Evolutionary conservation across 768 basidiomycete species (phyloP).

Genomic region (Glaciozyma antarctica): DNA sequence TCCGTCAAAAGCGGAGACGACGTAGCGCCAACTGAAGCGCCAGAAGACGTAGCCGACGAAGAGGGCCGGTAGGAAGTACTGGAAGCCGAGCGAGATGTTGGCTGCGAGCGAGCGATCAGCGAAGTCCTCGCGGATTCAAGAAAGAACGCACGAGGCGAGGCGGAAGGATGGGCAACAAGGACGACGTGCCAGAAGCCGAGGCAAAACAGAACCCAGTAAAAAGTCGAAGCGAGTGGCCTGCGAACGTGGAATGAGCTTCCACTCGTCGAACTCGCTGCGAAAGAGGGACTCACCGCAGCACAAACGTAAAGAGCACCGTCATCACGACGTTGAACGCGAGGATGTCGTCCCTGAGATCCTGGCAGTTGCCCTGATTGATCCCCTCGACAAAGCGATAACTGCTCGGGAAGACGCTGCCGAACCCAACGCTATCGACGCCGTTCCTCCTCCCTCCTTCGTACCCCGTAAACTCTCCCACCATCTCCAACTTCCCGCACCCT

Average conservation of each 20-base stretch:
- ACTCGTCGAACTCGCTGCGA: slow-evolving; percentile 33
- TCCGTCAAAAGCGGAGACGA: slow-evolving; percentile 57
- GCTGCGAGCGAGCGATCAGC: slow-evolving; percentile 46
- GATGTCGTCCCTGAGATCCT: slow-evolving; percentile 59
- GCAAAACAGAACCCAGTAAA: slow-evolving; percentile 35
- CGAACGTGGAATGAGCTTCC: slow-evolving; percentile 38
- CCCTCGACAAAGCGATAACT: slow-evolving; percentile 52
- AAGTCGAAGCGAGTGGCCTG: slow-evolving; percentile 59
- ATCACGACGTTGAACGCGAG: slow-evolving; percentile 64
- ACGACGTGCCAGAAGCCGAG: slow-evolving; percentile 68
- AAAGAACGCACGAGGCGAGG: slow-evolving; percentile 23
- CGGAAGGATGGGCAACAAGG: slow-evolving; percentile 58
- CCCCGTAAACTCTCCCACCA: slow-evolving; percentile 63
- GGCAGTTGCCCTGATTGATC: slow-evolving; percentile 53
- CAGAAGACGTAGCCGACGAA: slow-evolving; percentile 73
- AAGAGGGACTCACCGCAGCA: slow-evolving; percentile 62
- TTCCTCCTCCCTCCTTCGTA: slow-evolving; percentile 54
- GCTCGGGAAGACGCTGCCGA: slow-evolving; percentile 64
- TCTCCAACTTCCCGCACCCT: slow-evolving; percentile 63
- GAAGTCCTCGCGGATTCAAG: no score
- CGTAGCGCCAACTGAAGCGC: slow-evolving; percentile 64
- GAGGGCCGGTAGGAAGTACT: slow-evolving; percentile 63
- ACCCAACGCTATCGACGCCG: slow-evolving; percentile 62
- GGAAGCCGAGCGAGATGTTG: slow-evolving; percentile 60
- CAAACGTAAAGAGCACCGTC: slow-evolving; percentile 57